A percentile compares a stretch with the other conserved stretches of the same genome.
Conservation (phyloP, 1,284 basidiomycete genomes). For the Clitocybe nebularis region DNA sequence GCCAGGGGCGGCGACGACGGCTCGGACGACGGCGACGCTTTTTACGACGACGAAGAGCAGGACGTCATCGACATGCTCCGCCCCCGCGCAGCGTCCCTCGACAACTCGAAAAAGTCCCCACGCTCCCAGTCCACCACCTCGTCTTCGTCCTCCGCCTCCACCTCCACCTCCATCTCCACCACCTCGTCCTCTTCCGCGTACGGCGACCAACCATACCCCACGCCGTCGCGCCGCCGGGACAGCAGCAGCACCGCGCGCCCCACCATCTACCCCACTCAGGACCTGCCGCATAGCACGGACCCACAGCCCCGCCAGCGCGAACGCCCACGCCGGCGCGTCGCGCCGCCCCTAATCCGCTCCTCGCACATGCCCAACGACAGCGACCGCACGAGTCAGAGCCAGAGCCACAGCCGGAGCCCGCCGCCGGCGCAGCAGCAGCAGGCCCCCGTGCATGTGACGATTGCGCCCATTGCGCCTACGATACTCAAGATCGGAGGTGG, state of each 20-base stretch:
- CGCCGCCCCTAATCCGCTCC: no score
- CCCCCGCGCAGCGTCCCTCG: constrained; percentile 6
- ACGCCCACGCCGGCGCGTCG: no score
- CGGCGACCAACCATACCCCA: background rate
- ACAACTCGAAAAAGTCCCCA: constrained; percentile 18
- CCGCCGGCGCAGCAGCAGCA: no score
- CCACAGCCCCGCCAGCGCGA: no score
- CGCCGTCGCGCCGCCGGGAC: constrained; percentile 9
- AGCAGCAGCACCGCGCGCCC: constrained; percentile 21
- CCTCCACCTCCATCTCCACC: constrained; percentile 27
- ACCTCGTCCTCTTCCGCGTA: constrained; percentile 16
- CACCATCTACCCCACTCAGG: constrained; percentile 15
- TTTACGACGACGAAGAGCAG: constrained; percentile 45
- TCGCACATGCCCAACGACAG: no score
- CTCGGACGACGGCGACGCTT: constrained; percentile 51
- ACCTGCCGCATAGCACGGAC: no score
- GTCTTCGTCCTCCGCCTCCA: constrained; percentile 31
- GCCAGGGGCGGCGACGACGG: constrained; percentile 44
- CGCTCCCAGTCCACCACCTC: constrained; percentile 35
- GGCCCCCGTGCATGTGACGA: constrained; percentile 86
- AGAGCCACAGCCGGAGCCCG: no score
- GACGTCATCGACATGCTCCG: constrained; percentile 31
- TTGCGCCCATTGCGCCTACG: constrained; percentile 93
- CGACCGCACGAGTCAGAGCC: no score
- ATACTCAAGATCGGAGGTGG: constrained; percentile 78